A percentile compares a stretch with the other conserved stretches of the same genome.
Evolutionary conservation across 1,139 yeast species (phyloP).

Genomic region (Diutina rugosa): DNA sequence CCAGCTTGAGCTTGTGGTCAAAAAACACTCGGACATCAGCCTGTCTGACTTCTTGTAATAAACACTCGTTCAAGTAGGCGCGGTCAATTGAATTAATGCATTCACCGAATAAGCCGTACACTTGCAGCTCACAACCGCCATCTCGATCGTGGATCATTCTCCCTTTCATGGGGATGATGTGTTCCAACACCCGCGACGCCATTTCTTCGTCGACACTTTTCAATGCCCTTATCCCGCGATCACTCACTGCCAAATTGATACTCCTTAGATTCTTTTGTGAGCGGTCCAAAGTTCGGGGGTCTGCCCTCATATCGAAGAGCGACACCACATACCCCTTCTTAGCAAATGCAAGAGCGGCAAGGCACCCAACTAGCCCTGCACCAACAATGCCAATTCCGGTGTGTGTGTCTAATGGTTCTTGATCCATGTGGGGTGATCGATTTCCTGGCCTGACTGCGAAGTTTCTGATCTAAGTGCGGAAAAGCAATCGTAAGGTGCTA

Average conservation of each 20-base stretch:
- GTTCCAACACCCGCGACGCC: conserved; percentile 41
- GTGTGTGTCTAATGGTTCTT: neutral
- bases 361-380: conserved; percentile 84
- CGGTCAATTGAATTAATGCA: conserved; percentile 80
- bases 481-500: neutral
- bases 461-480: neutral
- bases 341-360: conserved; percentile 72
- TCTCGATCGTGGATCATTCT: conserved; percentile 71
- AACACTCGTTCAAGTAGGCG: conserved; percentile 46
- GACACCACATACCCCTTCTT: conserved; percentile 63
- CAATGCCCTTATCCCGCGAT: conserved; percentile 67
- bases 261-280: conserved; percentile 37
- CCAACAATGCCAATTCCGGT: conserved; percentile 30
- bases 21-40: conserved; percentile 36
- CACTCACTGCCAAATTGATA: conserved; percentile 79
- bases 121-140: conserved; percentile 53
- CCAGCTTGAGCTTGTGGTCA: conserved; percentile 35
- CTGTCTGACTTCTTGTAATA: conserved; percentile 46
- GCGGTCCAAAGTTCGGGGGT: conserved; percentile 17
- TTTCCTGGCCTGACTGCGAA: neutral
- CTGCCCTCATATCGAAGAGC: conserved; percentile 47
- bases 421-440: neutral
- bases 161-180: conserved; percentile 76
- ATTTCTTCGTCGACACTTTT: conserved; percentile 45
- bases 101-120: conserved; percentile 78